These are phyloP conservation scores for Platismatia glauca DNA, from an alignment of 495 filamentous ascomycete genomes.

Conservation along the genomic window DNA sequence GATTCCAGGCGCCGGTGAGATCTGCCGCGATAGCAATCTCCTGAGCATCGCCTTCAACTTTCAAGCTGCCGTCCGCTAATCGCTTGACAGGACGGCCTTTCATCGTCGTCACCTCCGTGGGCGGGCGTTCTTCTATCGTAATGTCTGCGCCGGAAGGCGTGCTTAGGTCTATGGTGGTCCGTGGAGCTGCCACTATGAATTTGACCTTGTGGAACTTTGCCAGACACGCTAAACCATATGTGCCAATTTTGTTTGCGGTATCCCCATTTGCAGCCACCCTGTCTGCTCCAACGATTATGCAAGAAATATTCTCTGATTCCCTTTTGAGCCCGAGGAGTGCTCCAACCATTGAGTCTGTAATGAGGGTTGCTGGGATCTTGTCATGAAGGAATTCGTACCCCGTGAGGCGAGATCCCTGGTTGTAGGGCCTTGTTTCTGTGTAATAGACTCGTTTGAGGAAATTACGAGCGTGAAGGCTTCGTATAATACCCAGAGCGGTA, in stretches of 20 bases:
- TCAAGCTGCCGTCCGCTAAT: slow-evolving; percentile 36
- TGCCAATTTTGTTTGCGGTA: slow-evolving; percentile 97
- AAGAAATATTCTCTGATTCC: slow-evolving; percentile 54
- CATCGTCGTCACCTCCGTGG: slow-evolving; percentile 70
- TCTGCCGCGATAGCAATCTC: slow-evolving; percentile 74
- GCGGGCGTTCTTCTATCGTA: slow-evolving; percentile 75
- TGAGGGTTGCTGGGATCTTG: slow-evolving; percentile 80
- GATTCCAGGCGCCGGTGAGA: slow-evolving; percentile 84
- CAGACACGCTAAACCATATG: slow-evolving; percentile 81
- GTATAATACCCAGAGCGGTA: slow-evolving; percentile 88
- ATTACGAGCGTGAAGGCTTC: slow-evolving; percentile 58
- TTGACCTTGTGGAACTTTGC: slow-evolving; percentile 81
- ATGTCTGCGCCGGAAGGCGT: slow-evolving; percentile 70
- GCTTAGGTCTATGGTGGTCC: slow-evolving; percentile 82
- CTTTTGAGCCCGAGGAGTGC: slow-evolving; percentile 59
- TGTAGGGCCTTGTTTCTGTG: slow-evolving; percentile 95
- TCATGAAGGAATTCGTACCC: slow-evolving; percentile 95
- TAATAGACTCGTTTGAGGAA: slow-evolving; percentile 76
- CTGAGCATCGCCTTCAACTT: slow-evolving; percentile 33
- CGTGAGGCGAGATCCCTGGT: slow-evolving; percentile 90
- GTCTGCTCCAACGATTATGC: slow-evolving; percentile 90
- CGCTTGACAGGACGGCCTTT: slow-evolving; percentile 48
- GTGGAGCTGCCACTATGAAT: slow-evolving; percentile 89
- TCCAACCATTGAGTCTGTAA: slow-evolving; percentile 95
- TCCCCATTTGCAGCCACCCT: slow-evolving; percentile 93